Base-by-base conservation (phyloP, 306 rosid species). In the Quercus aquifolioides region DNA sequence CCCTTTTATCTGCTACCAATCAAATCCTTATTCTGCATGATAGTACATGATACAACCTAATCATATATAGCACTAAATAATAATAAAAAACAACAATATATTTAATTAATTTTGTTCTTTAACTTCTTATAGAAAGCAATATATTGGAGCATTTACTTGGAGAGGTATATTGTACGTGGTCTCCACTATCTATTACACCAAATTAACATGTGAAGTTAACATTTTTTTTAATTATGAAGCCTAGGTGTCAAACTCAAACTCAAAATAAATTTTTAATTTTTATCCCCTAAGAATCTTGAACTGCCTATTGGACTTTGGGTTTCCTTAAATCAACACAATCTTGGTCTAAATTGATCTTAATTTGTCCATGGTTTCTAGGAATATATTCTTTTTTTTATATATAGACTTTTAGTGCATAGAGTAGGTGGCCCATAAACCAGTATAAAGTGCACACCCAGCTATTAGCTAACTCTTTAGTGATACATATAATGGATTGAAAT, bases 381-480 rank as follows among this genome's bases (percentile, higher is more conserved):
- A 74, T 67, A 73, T 62, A 69, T 41, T 11, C 13, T 59, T 51
- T 43, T 76, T n/a, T 46, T 46, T 43, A 0, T 49, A 35, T 35
- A 35, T 35, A 49, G 17, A 11, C 54, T 10, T 46, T 3, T 52
- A 56, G 78, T 81, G 77, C 79, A 69, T 6, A 77, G 78, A 74
- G 78, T 4, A 55, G 23, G 81, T 78, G 89, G 65, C 78, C 83
- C 85, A 80, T 78, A 74, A 59, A 59, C 51, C 46, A 63, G 85
- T 81, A 78, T 69, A 82, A 86, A 84, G 81, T 79, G 77, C 75
- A 85, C 5, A 55, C 77, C 75, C 81, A 82, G 54, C 54, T 49
- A 12, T 49, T 10, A 82, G 73, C 78, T 73, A 60, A 69, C 76
- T 84, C 43, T 70, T 54, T 28, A 78, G 76, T 76, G 86, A 80